Percentiles rank a stretch among this genome's conserved stretches.
Evolutionary conservation across 2,329 filamentous ascomycete genomes (phyloP).

Genomic region (Fusarium pseudograminearum): DNA sequence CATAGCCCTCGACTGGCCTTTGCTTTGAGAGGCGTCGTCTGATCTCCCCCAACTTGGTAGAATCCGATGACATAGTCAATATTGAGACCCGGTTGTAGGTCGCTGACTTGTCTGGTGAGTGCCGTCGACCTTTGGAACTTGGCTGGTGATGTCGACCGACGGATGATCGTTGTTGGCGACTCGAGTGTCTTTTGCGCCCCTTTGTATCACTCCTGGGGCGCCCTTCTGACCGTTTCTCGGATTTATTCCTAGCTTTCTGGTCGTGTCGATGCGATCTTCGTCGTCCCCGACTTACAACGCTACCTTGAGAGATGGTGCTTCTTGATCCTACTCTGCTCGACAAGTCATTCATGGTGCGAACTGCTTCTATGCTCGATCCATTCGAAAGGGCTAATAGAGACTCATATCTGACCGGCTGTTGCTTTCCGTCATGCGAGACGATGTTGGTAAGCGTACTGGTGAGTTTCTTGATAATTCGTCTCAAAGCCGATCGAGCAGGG

Average conservation of each 20-base stretch:
- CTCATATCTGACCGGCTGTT: conserved; percentile 57
- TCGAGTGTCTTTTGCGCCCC: conserved; percentile 26
- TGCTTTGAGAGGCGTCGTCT: conserved; percentile 40
- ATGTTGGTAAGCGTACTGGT: conserved; percentile 57
- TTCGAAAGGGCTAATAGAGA: conserved; percentile 62
- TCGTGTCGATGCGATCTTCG: conserved; percentile 27
- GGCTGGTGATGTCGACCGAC: conserved; percentile 23
- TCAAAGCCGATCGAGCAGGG: conserved; percentile 55
- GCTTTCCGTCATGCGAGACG: conserved; percentile 50
- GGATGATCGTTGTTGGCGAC: conserved; percentile 13
- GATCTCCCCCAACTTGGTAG: conserved; percentile 61
- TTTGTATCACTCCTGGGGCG: conserved; percentile 18
- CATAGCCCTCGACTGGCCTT: conserved; percentile 5
- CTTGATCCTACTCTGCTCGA: conserved; percentile 52
- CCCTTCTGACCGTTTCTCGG: conserved; percentile 18
- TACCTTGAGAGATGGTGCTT: conserved; percentile 31
- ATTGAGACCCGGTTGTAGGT: conserved; percentile 42
- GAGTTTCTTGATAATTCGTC: conserved; percentile 58
- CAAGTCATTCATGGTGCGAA: conserved; percentile 62
- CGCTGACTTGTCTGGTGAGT: conserved; percentile 7
- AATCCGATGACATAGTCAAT: conserved; percentile 57
- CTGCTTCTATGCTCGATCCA: conserved; percentile 60
- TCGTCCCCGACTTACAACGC: conserved; percentile 38
- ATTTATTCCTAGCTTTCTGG: conserved; percentile 16
- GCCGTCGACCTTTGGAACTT: conserved; percentile 8